Evolutionary conservation across 2,329 filamentous ascomycete genomes (phyloP), one percentile per base, ranked within the genome.

Genomic region (Immersiporthe knoxdaviesiana): DNA sequence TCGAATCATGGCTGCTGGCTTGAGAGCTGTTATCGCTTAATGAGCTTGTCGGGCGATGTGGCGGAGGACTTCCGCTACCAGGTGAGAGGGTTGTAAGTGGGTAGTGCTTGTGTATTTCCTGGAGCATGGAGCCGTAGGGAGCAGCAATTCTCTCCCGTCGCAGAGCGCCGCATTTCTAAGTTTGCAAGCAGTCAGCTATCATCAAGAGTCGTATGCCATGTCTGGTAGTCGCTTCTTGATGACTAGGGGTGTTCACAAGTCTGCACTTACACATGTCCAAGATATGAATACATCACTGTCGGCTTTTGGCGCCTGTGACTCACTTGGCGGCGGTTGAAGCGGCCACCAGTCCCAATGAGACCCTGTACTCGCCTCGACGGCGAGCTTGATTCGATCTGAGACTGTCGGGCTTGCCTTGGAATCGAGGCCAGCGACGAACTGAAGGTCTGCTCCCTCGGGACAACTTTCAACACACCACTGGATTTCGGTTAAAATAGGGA

Each of bases 311-410:
- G 10, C 37, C 52, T 12, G 54, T 5, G 6, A 1, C 24, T 12
- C 10, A 12, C 21, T 61, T 16, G 32, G 18, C n/a, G 65, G 65
- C 32, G 65, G 65, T 3, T 35, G 54, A 14, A 66, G 52, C 24
- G 65, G 65, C 65, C 65, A 66, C 65, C 54, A 66, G 27, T 54
- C 24, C 65, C 65, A 66, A 14, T 21, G 11, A 12, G 65, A 59
- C 16, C 30, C 27, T 3, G 65, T 50, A 24, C 56, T 66, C 14
- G 41, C 65, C 47, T 66, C 65, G 11, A 66, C 27, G 3, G 41
- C 56, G 32, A 66, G 56, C 30, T 66, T 44, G 41, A 27, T 24
- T 39, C 37, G 30, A 35, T 61, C 59, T 7, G n/a, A 39, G 21
- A 61, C 4, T 12, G 32, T 39, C 2, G 27, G 7, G 16, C 8